Conservation (phyloP, 192 early-diverging fungal genomes). For the Backusella parvicylindrica region DNA sequence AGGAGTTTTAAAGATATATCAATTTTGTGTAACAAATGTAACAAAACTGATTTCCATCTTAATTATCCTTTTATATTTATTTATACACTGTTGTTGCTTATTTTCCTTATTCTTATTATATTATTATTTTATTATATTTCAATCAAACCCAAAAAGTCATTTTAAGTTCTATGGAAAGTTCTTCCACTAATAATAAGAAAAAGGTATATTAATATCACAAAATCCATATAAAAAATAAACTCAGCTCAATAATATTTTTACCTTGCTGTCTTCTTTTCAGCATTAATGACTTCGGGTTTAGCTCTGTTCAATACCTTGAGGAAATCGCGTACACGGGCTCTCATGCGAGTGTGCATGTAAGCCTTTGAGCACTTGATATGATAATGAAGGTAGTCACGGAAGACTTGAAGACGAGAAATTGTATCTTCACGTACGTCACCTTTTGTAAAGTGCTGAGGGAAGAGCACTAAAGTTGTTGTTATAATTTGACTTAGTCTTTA, state of each 20-base stretch:
- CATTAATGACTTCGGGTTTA: conserved; percentile 81
- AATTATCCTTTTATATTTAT: too few relatives aligned
- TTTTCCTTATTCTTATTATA: background rate
- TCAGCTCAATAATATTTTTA: conserved; percentile 16
- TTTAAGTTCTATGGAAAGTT: conserved; percentile 31
- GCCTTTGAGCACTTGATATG: conserved; percentile 99
- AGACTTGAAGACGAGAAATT: conserved; percentile 95
- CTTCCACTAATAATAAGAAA: conserved; percentile 27
- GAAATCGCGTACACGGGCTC: conserved; percentile 91
- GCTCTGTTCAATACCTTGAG: conserved; percentile 98
- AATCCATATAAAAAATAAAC: background rate
- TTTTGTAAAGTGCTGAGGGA: conserved; percentile 83
- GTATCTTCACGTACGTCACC: conserved; percentile 78
- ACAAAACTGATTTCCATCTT: too few relatives aligned
- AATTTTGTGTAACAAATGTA: background rate
- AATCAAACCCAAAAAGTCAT: background rate
- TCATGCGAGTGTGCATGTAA: conserved; percentile 98
- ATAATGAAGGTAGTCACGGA: conserved; percentile 98
- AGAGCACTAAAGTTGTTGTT: conserved; percentile 64
- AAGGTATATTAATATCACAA: background rate
- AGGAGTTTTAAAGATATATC: background rate
- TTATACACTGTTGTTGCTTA: too few relatives aligned
- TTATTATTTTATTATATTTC: conserved; percentile 2
- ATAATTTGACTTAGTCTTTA: background rate
- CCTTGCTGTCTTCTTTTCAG: conserved; percentile 76